These are phyloP conservation scores for Artemisia annua DNA, from an alignment of 129 eudicot species.

Conservation along the genomic window DNA sequence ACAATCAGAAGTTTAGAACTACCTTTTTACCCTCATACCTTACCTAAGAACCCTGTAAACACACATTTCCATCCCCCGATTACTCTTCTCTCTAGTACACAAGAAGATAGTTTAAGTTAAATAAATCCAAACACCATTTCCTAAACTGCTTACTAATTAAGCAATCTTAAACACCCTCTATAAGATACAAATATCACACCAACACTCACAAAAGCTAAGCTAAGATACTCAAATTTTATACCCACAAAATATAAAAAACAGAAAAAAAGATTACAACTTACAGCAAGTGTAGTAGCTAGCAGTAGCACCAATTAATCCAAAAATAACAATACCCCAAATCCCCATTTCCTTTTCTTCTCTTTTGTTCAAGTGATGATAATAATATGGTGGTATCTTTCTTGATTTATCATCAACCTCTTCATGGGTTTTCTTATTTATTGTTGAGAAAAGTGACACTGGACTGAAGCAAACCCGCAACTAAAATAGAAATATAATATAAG, in stretches of 20 bases:
- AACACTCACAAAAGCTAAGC: not conserved
- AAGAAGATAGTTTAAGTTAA: too few species aligned
- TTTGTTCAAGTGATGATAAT: constrained; percentile 9
- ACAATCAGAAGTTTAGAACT: too few species aligned
- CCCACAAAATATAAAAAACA: not conserved
- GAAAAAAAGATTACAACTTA: constrained; percentile 21
- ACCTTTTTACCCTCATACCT: too few species aligned
- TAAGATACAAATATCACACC: too few species aligned
- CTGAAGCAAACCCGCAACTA: too few species aligned
- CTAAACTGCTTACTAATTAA: too few species aligned
- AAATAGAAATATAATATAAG: too few species aligned
- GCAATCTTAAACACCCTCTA: too few species aligned
- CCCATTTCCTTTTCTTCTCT: constrained; percentile 43
- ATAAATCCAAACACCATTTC: not conserved
- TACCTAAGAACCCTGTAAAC: too few species aligned
- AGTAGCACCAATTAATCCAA: constrained; percentile 82
- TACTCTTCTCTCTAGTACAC: too few species aligned
- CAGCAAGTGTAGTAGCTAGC: constrained; percentile 70
- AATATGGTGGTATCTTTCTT: constrained; percentile 21
- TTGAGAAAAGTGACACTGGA: too few species aligned
- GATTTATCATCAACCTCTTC: constrained; percentile 30
- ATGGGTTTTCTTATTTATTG: constrained; percentile 17
- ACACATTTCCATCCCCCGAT: too few species aligned
- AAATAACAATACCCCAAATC: constrained; percentile 65
- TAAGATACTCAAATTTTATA: not conserved